These are phyloP conservation scores for Lathyrus aphaca DNA, from an alignment of 306 rosid genomes.

Conservation along the genomic window DNA sequence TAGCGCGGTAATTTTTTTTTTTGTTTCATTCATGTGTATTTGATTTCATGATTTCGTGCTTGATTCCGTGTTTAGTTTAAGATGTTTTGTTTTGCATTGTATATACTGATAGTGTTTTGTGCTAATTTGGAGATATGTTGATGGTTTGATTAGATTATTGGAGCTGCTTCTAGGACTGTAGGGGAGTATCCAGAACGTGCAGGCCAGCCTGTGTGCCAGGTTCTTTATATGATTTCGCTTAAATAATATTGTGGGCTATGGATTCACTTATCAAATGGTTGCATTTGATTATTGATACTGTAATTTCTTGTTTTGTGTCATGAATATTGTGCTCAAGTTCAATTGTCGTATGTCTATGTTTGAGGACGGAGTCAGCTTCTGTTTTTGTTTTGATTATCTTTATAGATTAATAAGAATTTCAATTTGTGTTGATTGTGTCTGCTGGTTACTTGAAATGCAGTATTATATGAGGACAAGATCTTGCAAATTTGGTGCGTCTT, in stretches of 20 bases:
- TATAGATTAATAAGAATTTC: neutral
- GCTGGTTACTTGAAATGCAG: conserved; percentile 54
- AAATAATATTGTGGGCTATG: conserved; percentile 2
- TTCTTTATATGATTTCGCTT: conserved; percentile 50
- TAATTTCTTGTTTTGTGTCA: conserved; percentile 18
- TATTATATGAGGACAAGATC: conserved; percentile 79
- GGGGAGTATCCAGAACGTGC: conserved; percentile 82
- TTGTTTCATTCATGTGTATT: neutral
- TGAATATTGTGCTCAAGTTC: conserved; percentile 15
- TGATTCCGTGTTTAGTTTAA: conserved; percentile 28
- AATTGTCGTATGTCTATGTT: neutral
- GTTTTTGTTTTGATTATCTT: conserved; percentile 30
- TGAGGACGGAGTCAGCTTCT: conserved; percentile 32
- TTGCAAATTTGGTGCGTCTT: conserved; percentile 85
- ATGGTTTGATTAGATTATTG: conserved; percentile 60
- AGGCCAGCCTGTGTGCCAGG: conserved; percentile 97
- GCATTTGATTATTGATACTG: conserved; percentile 35
- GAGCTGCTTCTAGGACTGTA: conserved; percentile 63
- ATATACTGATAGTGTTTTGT: conserved; percentile 24
- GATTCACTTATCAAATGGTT: conserved; percentile 28
- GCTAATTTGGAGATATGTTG: conserved; percentile 34
- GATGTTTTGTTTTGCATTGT: conserved; percentile 35
- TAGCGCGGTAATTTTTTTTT: conserved; percentile 44
- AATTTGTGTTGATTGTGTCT: conserved; percentile 40
- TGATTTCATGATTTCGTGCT: conserved; percentile 24